Evolutionary conservation across 116 monocot species (phyloP).

Genomic region (Iris pallida): DNA sequence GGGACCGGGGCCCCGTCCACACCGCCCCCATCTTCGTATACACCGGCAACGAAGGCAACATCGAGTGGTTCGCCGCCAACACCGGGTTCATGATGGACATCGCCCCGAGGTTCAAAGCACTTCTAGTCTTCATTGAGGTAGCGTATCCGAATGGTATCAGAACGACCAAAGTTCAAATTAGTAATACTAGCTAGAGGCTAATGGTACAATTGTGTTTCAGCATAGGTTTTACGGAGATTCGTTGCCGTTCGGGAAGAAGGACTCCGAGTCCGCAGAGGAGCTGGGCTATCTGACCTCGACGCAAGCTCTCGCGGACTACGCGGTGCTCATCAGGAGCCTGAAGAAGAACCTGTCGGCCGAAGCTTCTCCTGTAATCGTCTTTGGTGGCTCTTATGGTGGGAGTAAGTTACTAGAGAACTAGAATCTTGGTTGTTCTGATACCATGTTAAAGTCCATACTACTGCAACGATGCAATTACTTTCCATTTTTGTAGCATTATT

Average conservation of each 20-base stretch:
- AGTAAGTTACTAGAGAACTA: conserved; percentile 32
- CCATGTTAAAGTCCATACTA: too few species aligned
- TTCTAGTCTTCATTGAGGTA: conserved; percentile 89
- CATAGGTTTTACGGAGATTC: conserved; percentile 91
- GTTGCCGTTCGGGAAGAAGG: conserved; percentile 63
- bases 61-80: conserved; percentile 74
- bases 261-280: conserved; percentile 33
- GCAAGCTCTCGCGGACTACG: conserved; percentile 86
- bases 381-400: conserved; percentile 95
- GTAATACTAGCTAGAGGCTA: too few species aligned
- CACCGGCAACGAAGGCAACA: conserved; percentile 82
- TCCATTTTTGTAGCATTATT: too few species aligned
- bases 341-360: conserved; percentile 82
- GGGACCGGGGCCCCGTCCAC: conserved; percentile 42
- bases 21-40: conserved; percentile 78
- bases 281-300: conserved; percentile 69
- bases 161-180: not conserved
- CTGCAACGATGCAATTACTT: too few species aligned
- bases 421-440: too few species aligned
- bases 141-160: not conserved
- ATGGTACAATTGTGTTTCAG: conserved; percentile 16
- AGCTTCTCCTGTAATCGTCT: conserved; percentile 74
- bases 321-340: conserved; percentile 61
- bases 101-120: conserved; percentile 62
- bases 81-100: conserved; percentile 80